Evolutionary conservation across 805 yeast species (phyloP).

Genomic region (Naumovozyma dairenensis): DNA sequence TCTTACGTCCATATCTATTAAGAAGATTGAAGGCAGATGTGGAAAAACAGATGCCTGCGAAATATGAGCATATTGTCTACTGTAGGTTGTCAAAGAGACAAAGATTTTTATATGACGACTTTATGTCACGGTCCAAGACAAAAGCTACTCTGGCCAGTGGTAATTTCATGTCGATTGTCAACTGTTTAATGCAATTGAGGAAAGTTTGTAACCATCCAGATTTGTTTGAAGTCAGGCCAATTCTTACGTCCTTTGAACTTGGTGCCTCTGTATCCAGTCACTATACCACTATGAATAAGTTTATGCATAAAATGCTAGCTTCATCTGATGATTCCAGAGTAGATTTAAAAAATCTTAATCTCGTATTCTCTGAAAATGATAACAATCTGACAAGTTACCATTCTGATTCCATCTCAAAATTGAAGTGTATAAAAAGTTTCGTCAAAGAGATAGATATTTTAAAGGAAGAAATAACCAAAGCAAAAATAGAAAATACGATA

Average conservation of each 20-base stretch:
- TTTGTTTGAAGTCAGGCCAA: slow-evolving; percentile 90
- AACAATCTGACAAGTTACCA: slow-evolving; percentile 36
- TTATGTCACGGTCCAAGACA: slow-evolving; percentile 94
- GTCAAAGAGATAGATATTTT: slow-evolving; percentile 36
- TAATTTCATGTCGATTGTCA: slow-evolving; percentile 86
- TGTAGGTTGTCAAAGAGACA: slow-evolving; percentile 91
- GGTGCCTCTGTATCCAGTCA: slow-evolving; percentile 48
- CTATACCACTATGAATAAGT: slow-evolving; percentile 35
- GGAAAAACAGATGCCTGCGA: slow-evolving; percentile 98
- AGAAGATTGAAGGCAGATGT: slow-evolving; percentile 93
- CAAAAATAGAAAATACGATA: slow-evolving; percentile 5
- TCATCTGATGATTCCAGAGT: slow-evolving; percentile 17
- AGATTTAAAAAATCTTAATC: slow-evolving; percentile 50
- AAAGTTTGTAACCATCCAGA: slow-evolving; percentile 97
- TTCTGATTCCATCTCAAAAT: slow-evolving; percentile 32
- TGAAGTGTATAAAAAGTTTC: slow-evolving; percentile 42
- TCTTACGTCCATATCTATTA: slow-evolving; percentile 80
- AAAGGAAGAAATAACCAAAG: slow-evolving; percentile 21
- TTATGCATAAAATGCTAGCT: slow-evolving; percentile 25
- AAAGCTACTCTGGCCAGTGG: slow-evolving; percentile 90
- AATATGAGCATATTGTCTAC: slow-evolving; percentile 87
- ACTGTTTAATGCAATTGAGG: slow-evolving; percentile 94
- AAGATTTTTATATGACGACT: slow-evolving; percentile 85
- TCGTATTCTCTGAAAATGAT: slow-evolving; percentile 43
- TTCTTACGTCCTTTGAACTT: slow-evolving; percentile 79